Conservation (phyloP, 176 grass and related monocot species). For the Phoenix roebelenii region DNA sequence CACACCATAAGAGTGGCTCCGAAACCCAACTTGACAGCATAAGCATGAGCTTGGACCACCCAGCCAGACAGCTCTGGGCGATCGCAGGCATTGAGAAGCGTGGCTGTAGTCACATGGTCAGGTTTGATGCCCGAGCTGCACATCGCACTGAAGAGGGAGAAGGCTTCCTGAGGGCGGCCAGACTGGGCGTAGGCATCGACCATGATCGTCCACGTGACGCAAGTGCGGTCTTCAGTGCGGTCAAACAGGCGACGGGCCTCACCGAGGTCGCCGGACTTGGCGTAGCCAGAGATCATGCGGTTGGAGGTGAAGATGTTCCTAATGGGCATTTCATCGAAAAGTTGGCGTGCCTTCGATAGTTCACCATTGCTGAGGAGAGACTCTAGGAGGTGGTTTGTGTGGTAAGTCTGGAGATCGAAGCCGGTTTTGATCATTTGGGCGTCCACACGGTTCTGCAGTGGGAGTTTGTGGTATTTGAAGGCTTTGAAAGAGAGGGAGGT, state of each 20-base stretch:
- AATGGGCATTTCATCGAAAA: constrained; percentile 56
- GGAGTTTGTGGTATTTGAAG: too few relatives aligned
- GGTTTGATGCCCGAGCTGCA: constrained; percentile 26
- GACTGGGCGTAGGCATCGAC: constrained; percentile 23
- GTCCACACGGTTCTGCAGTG: constrained; percentile 5
- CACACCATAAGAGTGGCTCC: constrained; percentile 21
- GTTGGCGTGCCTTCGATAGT: constrained; percentile 17
- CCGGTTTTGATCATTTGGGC: constrained; percentile 38
- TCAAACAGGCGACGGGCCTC: constrained; percentile 35
- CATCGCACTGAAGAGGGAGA: constrained; percentile 53
- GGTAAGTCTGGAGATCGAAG: constrained; percentile 26
- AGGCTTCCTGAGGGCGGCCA: constrained; percentile 23
- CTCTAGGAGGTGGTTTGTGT: constrained; percentile 15
- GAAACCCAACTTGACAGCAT: constrained; percentile 41
- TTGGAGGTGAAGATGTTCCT: constrained; percentile 39
- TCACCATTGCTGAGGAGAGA: constrained; percentile 22
- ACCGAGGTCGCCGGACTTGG: constrained; percentile 20
- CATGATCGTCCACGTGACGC: constrained; percentile 71
- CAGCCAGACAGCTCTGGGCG: constrained; percentile 7
- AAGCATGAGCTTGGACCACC: constrained; percentile 33
- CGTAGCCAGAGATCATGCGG: constrained; percentile 47
- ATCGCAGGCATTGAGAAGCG: constrained; percentile 36
- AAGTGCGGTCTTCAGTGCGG: constrained; percentile 16
- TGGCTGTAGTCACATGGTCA: constrained; percentile 34
- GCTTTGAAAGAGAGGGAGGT: too few relatives aligned